phyloP scores from a whole-genome alignment of 106 monocot species.

The Dendrobium officinale region DNA sequence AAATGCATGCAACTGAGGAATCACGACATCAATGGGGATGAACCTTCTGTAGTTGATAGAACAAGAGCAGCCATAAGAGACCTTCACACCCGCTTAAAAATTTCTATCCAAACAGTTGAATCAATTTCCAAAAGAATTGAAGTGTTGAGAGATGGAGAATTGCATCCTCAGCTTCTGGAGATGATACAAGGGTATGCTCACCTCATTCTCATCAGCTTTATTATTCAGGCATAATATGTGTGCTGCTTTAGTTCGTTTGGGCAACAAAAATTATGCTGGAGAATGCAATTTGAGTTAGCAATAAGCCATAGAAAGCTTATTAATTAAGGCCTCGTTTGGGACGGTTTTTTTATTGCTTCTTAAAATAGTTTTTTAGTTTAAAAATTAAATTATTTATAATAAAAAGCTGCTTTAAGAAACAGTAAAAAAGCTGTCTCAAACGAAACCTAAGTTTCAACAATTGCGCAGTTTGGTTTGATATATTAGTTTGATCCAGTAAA shows the following conservation, averaged over 20 bases:
- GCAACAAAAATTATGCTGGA: background rate
- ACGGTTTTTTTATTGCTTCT: no score
- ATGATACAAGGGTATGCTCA: constrained; percentile 69
- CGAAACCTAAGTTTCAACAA: no score
- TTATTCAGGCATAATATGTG: background rate
- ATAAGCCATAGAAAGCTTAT: background rate
- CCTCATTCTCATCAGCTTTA: background rate
- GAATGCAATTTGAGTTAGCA: background rate
- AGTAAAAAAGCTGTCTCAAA: no score
- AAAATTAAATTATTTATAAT: no score
- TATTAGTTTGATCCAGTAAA: no score
- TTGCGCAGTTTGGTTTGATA: no score
- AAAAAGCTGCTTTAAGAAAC: no score
- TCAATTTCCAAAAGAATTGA: constrained; percentile 79
- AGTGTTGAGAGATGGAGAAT: constrained; percentile 66
- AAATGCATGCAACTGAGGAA: constrained; percentile 68
- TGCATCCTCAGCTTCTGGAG: constrained; percentile 79
- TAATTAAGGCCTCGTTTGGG: no score
- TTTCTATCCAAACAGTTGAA: constrained; percentile 84
- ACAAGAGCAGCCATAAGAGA: constrained; percentile 61
- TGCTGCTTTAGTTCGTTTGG: background rate
- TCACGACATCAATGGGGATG: constrained; percentile 70
- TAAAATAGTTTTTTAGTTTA: no score
- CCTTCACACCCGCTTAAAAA: constrained; percentile 63
- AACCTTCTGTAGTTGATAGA: constrained; percentile 55